Percentiles rank a stretch among this genome's conserved stretches.
These are phyloP conservation scores for Pseudoscleropodium purum DNA, from an alignment of 225 moss, liverwort and hornwort genomes.

Conservation along the genomic window DNA sequence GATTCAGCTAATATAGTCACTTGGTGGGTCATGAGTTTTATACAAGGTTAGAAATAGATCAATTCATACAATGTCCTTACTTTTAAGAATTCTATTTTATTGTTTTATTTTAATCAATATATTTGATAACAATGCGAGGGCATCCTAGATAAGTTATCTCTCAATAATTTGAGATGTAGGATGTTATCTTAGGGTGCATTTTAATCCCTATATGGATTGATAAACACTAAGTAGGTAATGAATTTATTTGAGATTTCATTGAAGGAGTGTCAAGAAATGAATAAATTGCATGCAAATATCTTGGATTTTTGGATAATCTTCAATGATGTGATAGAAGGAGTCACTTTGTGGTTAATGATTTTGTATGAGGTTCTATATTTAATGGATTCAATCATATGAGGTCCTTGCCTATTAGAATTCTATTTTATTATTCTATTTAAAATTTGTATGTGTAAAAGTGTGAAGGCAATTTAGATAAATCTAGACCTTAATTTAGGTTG, in stretches of 20 bases:
- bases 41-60: accelerated
- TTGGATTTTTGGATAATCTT: background rate
- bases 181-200: background rate
- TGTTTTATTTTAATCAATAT: background rate
- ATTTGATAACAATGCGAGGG: background rate
- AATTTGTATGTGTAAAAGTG: background rate
- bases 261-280: accelerated
- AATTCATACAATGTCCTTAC: background rate
- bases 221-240: background rate
- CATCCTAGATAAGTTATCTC: background rate
- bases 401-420: background rate
- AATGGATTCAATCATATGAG: background rate
- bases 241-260: background rate
- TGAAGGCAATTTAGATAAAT: background rate
- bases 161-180: too few species aligned
- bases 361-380: accelerated
- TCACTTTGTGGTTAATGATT: background rate
- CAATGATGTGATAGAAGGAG: background rate
- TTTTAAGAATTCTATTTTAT: accelerated
- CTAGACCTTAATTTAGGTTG: too few species aligned
- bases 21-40: background rate
- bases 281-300: background rate
- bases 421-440: background rate
- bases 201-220: background rate
- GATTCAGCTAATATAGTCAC: too few species aligned